A percentile compares a stretch with the other conserved stretches of the same genome.
phyloP scores from a whole-genome alignment of 1,139 yeast genomes.

The Pichiaceae sp. region DNA sequence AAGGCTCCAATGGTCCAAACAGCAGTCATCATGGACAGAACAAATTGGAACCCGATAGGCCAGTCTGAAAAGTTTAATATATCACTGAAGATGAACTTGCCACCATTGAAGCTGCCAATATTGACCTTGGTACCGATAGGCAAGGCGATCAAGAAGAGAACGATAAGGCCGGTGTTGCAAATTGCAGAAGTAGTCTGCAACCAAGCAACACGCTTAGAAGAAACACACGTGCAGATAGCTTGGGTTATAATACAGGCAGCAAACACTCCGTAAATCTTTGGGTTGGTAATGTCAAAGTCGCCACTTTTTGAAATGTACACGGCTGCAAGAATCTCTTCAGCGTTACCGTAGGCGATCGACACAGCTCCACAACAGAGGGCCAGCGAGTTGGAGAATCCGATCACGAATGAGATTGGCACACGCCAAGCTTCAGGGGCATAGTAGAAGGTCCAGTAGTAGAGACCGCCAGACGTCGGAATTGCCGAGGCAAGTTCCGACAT shows the following conservation, averaged over 20 bases:
- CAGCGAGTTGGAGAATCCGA: constrained; percentile 51
- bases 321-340: constrained; percentile 43
- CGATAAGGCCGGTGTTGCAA: constrained; percentile 44
- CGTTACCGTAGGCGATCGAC: constrained; percentile 52
- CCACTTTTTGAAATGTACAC: constrained; percentile 42
- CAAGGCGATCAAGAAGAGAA: constrained; percentile 53
- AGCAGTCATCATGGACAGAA: constrained; percentile 51
- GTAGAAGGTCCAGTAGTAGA: constrained; percentile 48
- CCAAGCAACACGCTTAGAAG: constrained; percentile 45
- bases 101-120: constrained; percentile 28
- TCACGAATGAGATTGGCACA: constrained; percentile 40
- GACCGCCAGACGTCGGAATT: constrained; percentile 66
- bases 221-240: constrained; percentile 36
- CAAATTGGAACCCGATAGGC: constrained; percentile 61
- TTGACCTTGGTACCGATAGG: constrained; percentile 41
- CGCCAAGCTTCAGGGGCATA: constrained; percentile 39
- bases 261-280: constrained; percentile 46
- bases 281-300: constrained; percentile 36
- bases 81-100: constrained; percentile 46
- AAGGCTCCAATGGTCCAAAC: constrained; percentile 64
- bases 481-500: constrained; percentile 59
- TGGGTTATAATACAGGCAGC: constrained; percentile 42
- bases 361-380: constrained; percentile 53
- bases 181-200: constrained; percentile 53
- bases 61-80: constrained; percentile 48